phyloP scores from a whole-genome alignment of 441 rosid genomes.

The Eruca vesicaria region DNA sequence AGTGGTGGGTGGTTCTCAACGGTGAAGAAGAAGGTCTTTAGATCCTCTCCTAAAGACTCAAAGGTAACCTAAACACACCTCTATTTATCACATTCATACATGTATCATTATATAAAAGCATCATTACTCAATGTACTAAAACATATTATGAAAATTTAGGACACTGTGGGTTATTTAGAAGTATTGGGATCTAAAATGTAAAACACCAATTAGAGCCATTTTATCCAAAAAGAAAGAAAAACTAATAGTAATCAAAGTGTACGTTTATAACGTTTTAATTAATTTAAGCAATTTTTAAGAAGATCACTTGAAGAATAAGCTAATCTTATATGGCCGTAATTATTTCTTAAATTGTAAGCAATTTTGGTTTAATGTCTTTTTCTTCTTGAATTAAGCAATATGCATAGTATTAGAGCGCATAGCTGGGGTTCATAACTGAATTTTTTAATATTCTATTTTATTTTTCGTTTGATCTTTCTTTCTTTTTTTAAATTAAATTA shows the following conservation, averaged over 20 bases:
- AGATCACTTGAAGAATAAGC: constrained; percentile 16
- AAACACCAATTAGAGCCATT: neutral
- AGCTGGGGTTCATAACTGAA: too few species aligned
- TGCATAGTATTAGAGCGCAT: neutral
- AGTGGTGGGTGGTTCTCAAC: constrained; percentile 80
- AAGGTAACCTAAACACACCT: constrained; percentile 40
- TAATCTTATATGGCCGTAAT: neutral
- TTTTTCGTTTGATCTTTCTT: too few species aligned
- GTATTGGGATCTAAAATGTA: neutral
- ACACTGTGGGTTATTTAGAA: neutral
- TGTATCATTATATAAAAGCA: neutral
- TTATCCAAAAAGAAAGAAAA: neutral
- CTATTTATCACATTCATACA: neutral
- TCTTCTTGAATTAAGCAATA: constrained; percentile 23
- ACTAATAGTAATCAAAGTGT: neutral
- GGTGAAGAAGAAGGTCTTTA: constrained; percentile 90
- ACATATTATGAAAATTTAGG: neutral
- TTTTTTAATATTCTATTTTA: too few species aligned
- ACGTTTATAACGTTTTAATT: neutral
- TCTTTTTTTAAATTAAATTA: too few species aligned
- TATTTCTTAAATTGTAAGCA: constrained; percentile 12
- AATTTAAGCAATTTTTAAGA: neutral
- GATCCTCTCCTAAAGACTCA: constrained; percentile 65
- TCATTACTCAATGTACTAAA: neutral
- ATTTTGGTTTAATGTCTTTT: constrained; percentile 22